phyloP scores from a whole-genome alignment of 768 basidiomycete species.

The Collybiopsis confluens region DNA sequence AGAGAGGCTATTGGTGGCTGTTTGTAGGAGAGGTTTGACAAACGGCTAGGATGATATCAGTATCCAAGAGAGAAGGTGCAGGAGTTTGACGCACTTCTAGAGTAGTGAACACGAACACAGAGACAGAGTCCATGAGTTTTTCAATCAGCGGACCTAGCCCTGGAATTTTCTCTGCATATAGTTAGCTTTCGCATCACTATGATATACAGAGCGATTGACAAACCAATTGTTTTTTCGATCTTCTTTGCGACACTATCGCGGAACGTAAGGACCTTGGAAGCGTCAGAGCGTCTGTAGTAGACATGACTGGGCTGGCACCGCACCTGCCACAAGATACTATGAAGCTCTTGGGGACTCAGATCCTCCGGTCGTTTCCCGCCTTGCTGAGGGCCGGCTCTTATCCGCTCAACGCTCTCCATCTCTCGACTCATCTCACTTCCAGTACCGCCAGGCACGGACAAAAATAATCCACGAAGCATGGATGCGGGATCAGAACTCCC shows the following conservation, averaged over 20 bases:
- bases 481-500: conserved; percentile 34
- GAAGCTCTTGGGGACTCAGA: conserved; percentile 88
- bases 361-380: conserved; percentile 71
- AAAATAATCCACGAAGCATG: conserved; percentile 56
- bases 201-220: conserved; percentile 1
- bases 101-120: conserved; percentile 83
- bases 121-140: conserved; percentile 71
- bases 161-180: conserved; percentile 68
- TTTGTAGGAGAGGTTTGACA: conserved; percentile 73
- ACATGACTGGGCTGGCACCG: too few species aligned
- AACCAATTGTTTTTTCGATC: conserved; percentile 70
- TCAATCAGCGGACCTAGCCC: conserved; percentile 72
- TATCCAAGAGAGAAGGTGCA: neutral
- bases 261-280: conserved; percentile 55
- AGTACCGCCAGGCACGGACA: conserved; percentile 56
- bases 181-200: neutral
- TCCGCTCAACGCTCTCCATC: conserved; percentile 68
- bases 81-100: conserved; percentile 52
- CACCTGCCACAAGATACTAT: conserved; percentile 80
- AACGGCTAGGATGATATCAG: conserved; percentile 48
- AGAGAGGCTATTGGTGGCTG: conserved; percentile 59
- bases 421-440: conserved; percentile 68
- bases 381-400: conserved; percentile 52
- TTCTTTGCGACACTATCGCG: conserved; percentile 81
- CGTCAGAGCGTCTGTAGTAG: conserved; percentile 64